Conservation (phyloP, 2,329 filamentous ascomycete genomes). For the Cordyceps pruinosa region DNA sequence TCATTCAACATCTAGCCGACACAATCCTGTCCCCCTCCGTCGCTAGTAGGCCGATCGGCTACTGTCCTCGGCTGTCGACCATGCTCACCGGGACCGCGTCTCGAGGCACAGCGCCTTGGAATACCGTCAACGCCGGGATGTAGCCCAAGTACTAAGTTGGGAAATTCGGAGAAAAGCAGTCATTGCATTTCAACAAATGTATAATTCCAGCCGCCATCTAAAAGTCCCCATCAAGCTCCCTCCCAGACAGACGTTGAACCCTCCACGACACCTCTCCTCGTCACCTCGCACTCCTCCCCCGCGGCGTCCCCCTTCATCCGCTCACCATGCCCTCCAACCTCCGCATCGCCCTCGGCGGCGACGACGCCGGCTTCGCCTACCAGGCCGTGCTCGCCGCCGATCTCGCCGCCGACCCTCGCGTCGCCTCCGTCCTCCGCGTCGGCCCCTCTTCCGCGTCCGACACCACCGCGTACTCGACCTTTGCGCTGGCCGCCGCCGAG, state of each 20-base stretch:
- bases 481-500: slow-evolving; percentile 64
- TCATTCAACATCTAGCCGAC: too few species aligned
- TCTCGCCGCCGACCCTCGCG: slow-evolving; percentile 59
- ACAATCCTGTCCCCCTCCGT: not conserved
- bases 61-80: not conserved
- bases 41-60: not conserved
- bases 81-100: not conserved
- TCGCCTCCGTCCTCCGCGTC: slow-evolving; percentile 64
- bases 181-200: not conserved
- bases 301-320: not conserved
- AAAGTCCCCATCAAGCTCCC: too few species aligned
- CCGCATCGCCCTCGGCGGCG: not conserved
- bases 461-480: slow-evolving; percentile 75
- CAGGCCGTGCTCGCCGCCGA: slow-evolving; percentile 70
- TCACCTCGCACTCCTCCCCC: not conserved
- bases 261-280: too few species aligned
- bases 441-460: slow-evolving; percentile 59
- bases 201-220: not conserved
- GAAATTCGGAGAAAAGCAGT: not conserved
- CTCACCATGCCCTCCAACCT: not conserved
- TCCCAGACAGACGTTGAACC: too few species aligned
- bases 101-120: not conserved
- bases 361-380: slow-evolving; percentile 67
- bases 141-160: not conserved
- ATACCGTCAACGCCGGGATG: not conserved